Conservation (phyloP, 2,329 filamentous ascomycete species). For the Phaeomoniella chlamydospora region DNA sequence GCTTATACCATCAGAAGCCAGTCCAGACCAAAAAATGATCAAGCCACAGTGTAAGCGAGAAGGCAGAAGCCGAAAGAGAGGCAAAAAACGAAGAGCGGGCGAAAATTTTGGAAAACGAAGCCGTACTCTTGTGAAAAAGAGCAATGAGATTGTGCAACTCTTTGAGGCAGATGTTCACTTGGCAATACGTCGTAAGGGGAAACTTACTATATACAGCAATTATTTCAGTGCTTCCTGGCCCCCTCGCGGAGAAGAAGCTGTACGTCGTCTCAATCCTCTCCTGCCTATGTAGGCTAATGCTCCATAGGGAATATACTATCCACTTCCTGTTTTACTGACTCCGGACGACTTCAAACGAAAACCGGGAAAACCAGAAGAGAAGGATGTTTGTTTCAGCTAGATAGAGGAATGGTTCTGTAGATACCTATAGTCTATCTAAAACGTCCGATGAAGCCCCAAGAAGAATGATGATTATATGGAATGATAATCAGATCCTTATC, state of each 20-base stretch:
- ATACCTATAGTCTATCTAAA: no score
- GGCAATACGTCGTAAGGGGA: conserved; percentile 3
- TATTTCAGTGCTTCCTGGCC: conserved; percentile 3
- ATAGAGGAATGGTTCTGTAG: no score
- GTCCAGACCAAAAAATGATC: no score
- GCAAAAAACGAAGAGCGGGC: conserved; percentile 3
- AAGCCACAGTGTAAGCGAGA: conserved; percentile 3
- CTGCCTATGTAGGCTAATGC: conserved; percentile 2
- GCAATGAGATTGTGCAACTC: conserved; percentile 4
- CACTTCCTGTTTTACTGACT: conserved; percentile 3
- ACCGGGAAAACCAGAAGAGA: no score
- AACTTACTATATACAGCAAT: conserved; percentile 2
- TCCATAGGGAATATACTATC: conserved; percentile 3
- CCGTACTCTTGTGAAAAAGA: conserved; percentile 4
- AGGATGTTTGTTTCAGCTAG: no score
- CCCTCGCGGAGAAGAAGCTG: conserved; percentile 3
- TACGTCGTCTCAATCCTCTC: no score
- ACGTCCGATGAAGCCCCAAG: no score
- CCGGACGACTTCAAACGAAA: conserved; percentile 3
- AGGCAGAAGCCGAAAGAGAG: conserved; percentile 2
- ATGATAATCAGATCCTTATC: no score
- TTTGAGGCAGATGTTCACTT: conserved; percentile 3
- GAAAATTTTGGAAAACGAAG: conserved; percentile 4
- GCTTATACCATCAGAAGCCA: no score
- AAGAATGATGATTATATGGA: no score